phyloP scores from a whole-genome alignment of 805 yeast species.

The Myxozyma kluyveri region DNA sequence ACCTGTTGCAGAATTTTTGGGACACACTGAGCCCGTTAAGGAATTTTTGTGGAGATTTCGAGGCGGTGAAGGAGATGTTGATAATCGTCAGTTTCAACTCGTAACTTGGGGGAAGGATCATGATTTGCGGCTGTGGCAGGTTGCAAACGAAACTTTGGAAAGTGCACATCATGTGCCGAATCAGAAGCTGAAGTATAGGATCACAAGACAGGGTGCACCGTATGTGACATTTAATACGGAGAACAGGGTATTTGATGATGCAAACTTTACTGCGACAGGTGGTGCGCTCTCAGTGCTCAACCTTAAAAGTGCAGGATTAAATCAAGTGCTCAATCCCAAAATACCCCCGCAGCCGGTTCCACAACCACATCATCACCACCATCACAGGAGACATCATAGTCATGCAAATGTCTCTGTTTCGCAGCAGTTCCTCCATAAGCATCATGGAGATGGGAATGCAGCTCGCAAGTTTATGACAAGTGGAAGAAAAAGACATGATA shows the following conservation, averaged over 20 bases:
- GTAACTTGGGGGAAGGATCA: conserved; percentile 93
- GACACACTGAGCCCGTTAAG: conserved; percentile 79
- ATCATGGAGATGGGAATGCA: not conserved
- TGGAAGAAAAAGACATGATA: conserved; percentile 16
- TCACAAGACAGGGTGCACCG: conserved; percentile 45
- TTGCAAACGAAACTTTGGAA: conserved; percentile 49
- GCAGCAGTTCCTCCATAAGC: not conserved
- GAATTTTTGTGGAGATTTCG: conserved; percentile 87
- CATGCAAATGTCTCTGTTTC: not conserved
- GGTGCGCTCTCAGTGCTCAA: conserved; percentile 4
- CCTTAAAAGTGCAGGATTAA: not conserved
- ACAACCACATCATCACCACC: not conserved
- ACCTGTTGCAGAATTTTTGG: conserved; percentile 63
- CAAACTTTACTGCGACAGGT: not conserved
- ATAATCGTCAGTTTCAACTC: conserved; percentile 81
- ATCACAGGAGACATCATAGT: not conserved
- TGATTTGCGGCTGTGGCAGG: conserved; percentile 80
- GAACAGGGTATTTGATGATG: not conserved
- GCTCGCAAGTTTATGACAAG: conserved; percentile 24
- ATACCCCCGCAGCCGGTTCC: not conserved
- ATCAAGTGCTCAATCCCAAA: not conserved
- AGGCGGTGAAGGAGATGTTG: conserved; percentile 45
- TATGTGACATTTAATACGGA: conserved; percentile 44
- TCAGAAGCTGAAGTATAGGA: conserved; percentile 39
- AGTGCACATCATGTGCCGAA: conserved; percentile 41